Evolutionary conservation across 2,329 filamentous ascomycete genomes (phyloP), one percentile per base, ranked within the genome.

Genomic region (Penicillium sp.): DNA sequence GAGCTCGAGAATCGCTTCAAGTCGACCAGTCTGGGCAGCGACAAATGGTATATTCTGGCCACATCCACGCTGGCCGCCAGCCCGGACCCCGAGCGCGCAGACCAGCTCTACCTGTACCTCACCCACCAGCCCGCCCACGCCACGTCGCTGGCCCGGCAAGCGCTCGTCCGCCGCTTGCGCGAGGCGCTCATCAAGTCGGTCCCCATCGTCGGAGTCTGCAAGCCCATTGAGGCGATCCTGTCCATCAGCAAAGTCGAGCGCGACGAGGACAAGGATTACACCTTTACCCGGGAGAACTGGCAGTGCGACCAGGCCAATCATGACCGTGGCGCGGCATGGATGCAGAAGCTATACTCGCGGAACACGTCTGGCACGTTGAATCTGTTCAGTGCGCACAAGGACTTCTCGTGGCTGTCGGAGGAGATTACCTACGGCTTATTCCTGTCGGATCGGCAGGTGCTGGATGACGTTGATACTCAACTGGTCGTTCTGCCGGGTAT

Each of bases 361-460:
- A 76, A 81, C 48, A 65, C 54, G 6, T 43, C 36, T 1, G 43
- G 38, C 62, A 64, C 61, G 3, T 35, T 65, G 43, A 53, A 62
- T 28, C 16, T 63, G 23, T 62, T 65, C 33, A 40, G 26, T 10
- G 58, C 60, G 16, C 62, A 65, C 33, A 45, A 44, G 14, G 63
- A 69, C 20, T 88, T 94, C 61, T 73, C 78, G 7, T 82, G 80
- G 57, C 77, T 94, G 67, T 86, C 89, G 64, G 74, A 87, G 35
- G 85, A 84, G 13, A 78, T 84, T 10, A 81, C 79, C 2, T 94
- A 94, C 69, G 71, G 71, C 9, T 52, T 78, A 57, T 74, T 77
- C 35, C 57, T 73, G 32, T 65, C 65, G 10, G 70, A 73, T 51
- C 63, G 69, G 11, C 57, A 61, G 30, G 54, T 68, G 7, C 44